Percentiles rank a stretch among this genome's conserved stretches.
phyloP scores from a whole-genome alignment of 176 grass and related monocot species.

The Aegilops tauschii region DNA sequence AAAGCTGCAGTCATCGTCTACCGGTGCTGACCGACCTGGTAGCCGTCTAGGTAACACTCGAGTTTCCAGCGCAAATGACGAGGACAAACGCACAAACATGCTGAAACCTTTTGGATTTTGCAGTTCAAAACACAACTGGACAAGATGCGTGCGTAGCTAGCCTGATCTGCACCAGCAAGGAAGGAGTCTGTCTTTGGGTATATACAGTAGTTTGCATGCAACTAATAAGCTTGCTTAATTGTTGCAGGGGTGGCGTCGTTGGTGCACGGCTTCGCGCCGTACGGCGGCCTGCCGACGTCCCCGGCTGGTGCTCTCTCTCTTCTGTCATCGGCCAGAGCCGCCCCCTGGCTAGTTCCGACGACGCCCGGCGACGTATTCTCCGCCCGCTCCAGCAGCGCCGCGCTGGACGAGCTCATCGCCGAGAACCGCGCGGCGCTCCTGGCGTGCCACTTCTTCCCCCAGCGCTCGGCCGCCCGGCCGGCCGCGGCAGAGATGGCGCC shows the following conservation, averaged over 20 bases:
- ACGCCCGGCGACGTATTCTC: constrained; percentile 37
- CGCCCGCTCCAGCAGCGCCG: constrained; percentile 59
- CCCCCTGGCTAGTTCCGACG: constrained; percentile 43
- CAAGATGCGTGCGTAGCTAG: neutral
- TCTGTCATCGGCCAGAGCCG: constrained; percentile 66
- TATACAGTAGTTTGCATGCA: neutral
- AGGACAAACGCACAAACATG: neutral
- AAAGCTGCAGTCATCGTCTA: neutral
- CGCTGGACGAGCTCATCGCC: constrained; percentile 78
- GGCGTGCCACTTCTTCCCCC: constrained; percentile 52
- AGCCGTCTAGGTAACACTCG: no score
- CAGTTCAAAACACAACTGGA: neutral
- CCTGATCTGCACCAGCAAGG: neutral
- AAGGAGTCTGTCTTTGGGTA: neutral
- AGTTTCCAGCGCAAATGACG: neutral
- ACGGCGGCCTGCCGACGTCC: constrained; percentile 18
- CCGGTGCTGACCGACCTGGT: neutral
- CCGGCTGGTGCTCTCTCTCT: constrained; percentile 74
- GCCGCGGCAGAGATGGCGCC: neutral
- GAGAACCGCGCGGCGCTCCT: constrained; percentile 82
- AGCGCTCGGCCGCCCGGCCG: neutral
- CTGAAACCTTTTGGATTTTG: neutral
- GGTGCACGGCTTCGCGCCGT: constrained; percentile 31
- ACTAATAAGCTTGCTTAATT: neutral
- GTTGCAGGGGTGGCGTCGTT: constrained; percentile 38